Conservation (phyloP, 2,329 filamentous ascomycete species). For the Pyrenochaeta sp. region DNA sequence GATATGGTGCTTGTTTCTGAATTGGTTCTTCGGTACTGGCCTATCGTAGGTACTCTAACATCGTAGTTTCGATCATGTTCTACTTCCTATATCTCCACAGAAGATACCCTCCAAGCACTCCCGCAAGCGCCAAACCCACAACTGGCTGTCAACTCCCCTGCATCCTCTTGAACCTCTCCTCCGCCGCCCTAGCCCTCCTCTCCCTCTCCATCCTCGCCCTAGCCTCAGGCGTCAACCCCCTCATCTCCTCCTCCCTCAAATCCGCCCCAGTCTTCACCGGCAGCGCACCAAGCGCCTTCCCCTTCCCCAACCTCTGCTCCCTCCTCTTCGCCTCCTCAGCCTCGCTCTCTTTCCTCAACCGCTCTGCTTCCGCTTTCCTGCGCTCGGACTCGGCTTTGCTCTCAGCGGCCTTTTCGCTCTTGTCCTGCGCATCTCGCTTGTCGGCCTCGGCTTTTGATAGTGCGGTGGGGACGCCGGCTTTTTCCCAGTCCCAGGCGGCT, state of each 20-base stretch:
- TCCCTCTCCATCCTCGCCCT: slow-evolving; percentile 85
- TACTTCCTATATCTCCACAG: background rate
- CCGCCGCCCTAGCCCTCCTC: slow-evolving; percentile 86
- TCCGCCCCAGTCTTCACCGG: slow-evolving; percentile 80
- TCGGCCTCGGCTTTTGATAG: slow-evolving; percentile 78
- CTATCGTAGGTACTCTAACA: too few species aligned
- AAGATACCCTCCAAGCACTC: background rate
- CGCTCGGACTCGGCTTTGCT: slow-evolving; percentile 69
- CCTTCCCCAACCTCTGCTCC: slow-evolving; percentile 59
- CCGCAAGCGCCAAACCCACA: background rate
- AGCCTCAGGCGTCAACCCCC: slow-evolving; percentile 89
- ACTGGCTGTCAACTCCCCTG: slow-evolving; percentile 19
- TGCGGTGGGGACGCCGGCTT: slow-evolving; percentile 73
- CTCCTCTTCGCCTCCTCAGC: slow-evolving; percentile 60
- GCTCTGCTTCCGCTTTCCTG: slow-evolving; percentile 76
- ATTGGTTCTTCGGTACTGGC: too few species aligned
- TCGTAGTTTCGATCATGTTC: background rate
- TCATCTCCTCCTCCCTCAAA: slow-evolving; percentile 80
- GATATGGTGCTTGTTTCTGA: background rate
- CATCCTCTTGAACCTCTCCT: slow-evolving; percentile 77
- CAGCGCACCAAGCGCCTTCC: slow-evolving; percentile 61
- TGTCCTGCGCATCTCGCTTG: slow-evolving; percentile 73
- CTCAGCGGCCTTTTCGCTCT: slow-evolving; percentile 70
- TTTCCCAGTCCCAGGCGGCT: slow-evolving; percentile 78
- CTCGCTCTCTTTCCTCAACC: slow-evolving; percentile 67